Evolutionary conservation across 2,329 filamentous ascomycete species (phyloP).

Genomic region (Stagonosporopsis chrysanthemi): DNA sequence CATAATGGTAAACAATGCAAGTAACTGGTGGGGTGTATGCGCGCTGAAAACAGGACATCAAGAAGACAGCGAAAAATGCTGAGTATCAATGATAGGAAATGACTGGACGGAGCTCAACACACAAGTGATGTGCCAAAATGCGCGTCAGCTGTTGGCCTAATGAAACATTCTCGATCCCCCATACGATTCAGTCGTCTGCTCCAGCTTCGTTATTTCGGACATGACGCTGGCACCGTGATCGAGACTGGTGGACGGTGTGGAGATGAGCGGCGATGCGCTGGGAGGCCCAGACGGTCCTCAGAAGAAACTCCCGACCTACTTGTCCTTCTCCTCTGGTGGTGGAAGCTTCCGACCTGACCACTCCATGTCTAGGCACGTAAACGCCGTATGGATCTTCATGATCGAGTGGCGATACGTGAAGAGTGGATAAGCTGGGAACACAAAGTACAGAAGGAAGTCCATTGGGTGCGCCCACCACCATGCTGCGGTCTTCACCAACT

Average conservation of each 20-base stretch:
- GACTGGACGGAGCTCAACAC: too few relatives aligned
- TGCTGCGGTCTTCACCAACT: slow-evolving; percentile 31
- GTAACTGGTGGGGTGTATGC: too few relatives aligned
- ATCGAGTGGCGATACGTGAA: slow-evolving; percentile 32
- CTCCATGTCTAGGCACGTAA: slow-evolving; percentile 25
- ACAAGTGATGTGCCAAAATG: slow-evolving; percentile 26
- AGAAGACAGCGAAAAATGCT: too few relatives aligned
- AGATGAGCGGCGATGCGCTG: slow-evolving; percentile 63
- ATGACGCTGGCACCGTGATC: slow-evolving; percentile 67
- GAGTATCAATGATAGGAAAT: too few relatives aligned
- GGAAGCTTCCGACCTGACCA: slow-evolving; percentile 27
- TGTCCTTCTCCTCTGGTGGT: not conserved
- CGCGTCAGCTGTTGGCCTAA: slow-evolving; percentile 4
- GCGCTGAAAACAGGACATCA: too few relatives aligned
- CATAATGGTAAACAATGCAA: too few relatives aligned
- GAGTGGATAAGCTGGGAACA: slow-evolving; percentile 25
- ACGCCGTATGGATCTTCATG: slow-evolving; percentile 26
- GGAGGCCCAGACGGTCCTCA: slow-evolving; percentile 24
- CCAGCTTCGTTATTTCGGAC: slow-evolving; percentile 47
- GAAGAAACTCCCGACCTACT: not conserved
- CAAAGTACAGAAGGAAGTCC: slow-evolving; percentile 32
- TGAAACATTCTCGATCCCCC: slow-evolving; percentile 21
- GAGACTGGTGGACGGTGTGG: slow-evolving; percentile 72
- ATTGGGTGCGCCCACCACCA: slow-evolving; percentile 31
- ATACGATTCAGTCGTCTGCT: slow-evolving; percentile 34